phyloP scores from a whole-genome alignment of 1,284 basidiomycete genomes.

The Rhizoctonia solani region DNA sequence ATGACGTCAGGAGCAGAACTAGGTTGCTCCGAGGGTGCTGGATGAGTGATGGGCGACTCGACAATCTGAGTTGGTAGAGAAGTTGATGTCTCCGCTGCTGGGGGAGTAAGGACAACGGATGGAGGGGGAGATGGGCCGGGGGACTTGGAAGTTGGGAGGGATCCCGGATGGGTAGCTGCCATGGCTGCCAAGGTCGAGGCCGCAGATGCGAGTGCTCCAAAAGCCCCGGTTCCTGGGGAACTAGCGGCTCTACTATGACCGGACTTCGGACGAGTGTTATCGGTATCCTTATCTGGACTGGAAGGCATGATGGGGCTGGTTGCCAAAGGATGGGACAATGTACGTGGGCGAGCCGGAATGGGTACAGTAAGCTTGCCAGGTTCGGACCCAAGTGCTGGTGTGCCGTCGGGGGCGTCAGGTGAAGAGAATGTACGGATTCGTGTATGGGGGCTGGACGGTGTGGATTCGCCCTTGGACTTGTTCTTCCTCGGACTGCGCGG shows the following conservation, averaged over 20 bases:
- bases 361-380: slow-evolving; percentile 26
- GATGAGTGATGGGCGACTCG: too few relatives aligned
- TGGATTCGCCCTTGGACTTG: slow-evolving; percentile 8
- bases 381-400: too few relatives aligned
- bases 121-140: slow-evolving; percentile 3
- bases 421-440: slow-evolving; percentile 1
- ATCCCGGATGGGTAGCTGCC: not conserved
- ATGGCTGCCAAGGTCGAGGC: not conserved
- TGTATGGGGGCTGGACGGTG: not conserved
- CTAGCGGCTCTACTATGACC: not conserved
- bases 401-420: slow-evolving; percentile 2
- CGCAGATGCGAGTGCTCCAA: not conserved
- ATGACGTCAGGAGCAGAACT: slow-evolving; percentile 26
- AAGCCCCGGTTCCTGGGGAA: not conserved
- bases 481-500: slow-evolving; percentile 14
- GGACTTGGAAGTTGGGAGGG: not conserved
- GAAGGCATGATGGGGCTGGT: slow-evolving; percentile 7
- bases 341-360: slow-evolving; percentile 6
- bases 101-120: not conserved
- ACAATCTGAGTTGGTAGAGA: not conserved
- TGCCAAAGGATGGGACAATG: slow-evolving; percentile 20
- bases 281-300: not conserved
- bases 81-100: not conserved
- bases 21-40: too few relatives aligned
- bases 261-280: not conserved